phyloP scores from a whole-genome alignment of 164 flowering plant genomes.

The Umbellularia californica region DNA sequence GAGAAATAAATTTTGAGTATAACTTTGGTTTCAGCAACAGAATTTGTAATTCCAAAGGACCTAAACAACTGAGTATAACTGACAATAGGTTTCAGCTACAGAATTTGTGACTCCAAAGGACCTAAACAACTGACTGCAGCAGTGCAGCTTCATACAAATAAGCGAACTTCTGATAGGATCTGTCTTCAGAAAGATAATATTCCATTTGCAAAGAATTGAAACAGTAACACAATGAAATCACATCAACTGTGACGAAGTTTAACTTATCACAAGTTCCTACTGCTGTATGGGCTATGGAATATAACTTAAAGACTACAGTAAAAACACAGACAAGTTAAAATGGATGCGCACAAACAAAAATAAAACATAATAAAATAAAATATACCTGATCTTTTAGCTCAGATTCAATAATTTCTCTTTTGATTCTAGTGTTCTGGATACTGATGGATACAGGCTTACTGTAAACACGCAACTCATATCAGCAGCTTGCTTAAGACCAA shows the following conservation, averaged over 20 bases:
- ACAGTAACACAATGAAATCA: background rate
- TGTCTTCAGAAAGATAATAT: background rate
- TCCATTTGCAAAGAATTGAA: background rate
- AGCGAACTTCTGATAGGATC: background rate
- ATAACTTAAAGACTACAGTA: too few species aligned
- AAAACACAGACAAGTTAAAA: background rate
- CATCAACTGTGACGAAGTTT: background rate
- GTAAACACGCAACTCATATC: conserved; percentile 9
- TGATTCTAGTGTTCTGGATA: conserved; percentile 21
- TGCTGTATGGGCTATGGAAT: background rate
- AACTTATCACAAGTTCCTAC: background rate
- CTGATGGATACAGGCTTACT: conserved; percentile 46
- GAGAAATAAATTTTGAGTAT: background rate
- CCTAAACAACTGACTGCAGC: background rate
- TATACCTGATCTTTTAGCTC: conserved; percentile 51
- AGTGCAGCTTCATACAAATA: background rate
- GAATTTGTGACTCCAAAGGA: background rate
- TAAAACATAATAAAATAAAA: background rate
- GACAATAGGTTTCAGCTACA: background rate
- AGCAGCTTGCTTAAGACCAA: background rate
- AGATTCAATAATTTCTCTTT: conserved; percentile 42
- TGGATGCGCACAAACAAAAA: too few species aligned
- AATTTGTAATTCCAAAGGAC: background rate
- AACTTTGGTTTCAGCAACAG: background rate
- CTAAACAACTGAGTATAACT: background rate